Evolutionary conservation across 208 protist species (phyloP).

Genomic region (Crithidia mellificae): DNA sequence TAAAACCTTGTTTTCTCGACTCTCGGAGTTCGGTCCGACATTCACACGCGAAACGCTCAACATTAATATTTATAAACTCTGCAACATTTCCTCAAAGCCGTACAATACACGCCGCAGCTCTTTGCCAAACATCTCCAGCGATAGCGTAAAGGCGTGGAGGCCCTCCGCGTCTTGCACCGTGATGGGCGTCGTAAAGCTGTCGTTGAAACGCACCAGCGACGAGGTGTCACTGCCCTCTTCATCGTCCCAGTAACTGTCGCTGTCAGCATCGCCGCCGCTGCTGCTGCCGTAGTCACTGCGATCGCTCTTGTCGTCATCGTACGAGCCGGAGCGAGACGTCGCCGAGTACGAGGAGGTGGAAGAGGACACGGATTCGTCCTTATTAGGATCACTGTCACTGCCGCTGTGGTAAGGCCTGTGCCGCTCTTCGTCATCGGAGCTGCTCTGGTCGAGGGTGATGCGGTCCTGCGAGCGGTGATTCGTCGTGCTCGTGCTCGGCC

Average conservation of each 20-base stretch:
- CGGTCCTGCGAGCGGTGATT: slow-evolving; percentile 21
- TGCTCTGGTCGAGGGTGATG: slow-evolving; percentile 17
- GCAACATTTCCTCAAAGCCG: slow-evolving; percentile 71
- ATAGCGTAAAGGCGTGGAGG: slow-evolving; percentile 59
- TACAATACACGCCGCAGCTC: slow-evolving; percentile 64
- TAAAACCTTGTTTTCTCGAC: too few relatives aligned
- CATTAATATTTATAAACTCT: slow-evolving; percentile 34
- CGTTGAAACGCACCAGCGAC: slow-evolving; percentile 54
- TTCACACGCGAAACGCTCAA: too few relatives aligned
- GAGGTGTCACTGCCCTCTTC: neutral
- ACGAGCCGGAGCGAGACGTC: neutral
- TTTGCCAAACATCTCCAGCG: slow-evolving; percentile 69
- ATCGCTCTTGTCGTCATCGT: slow-evolving; percentile 1
- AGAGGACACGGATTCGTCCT: neutral
- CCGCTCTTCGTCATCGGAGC: slow-evolving; percentile 1
- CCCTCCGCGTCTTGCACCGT: slow-evolving; percentile 70
- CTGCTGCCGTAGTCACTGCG: slow-evolving; percentile 9
- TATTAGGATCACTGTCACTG: neutral
- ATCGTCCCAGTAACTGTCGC: neutral
- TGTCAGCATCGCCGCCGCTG: slow-evolving; percentile 2
- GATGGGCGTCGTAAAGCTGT: slow-evolving; percentile 66
- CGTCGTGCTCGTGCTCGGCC: neutral
- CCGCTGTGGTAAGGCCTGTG: neutral
- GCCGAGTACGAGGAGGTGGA: neutral
- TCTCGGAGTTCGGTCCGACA: too few relatives aligned